A percentile compares a stretch with the other conserved stretches of the same genome.
phyloP scores from a whole-genome alignment of 2,329 filamentous ascomycete species.

The Cytospora schulzeri region DNA sequence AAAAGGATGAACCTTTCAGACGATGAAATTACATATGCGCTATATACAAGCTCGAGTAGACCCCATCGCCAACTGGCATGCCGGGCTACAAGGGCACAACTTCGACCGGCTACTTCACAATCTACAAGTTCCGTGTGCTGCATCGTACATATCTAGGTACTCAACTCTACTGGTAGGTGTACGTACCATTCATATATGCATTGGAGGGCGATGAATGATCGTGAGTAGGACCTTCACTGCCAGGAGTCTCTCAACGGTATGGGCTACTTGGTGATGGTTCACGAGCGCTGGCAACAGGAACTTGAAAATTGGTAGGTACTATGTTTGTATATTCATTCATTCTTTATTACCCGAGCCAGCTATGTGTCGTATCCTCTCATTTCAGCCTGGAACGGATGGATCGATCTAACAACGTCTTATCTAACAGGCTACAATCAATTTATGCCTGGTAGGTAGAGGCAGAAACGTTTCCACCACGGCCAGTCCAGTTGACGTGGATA shows the following conservation, averaged over 20 bases:
- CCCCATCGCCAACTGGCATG: not conserved
- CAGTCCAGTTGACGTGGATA: slow-evolving; percentile 99
- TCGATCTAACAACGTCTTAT: slow-evolving; percentile 22
- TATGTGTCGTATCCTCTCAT: slow-evolving; percentile 20
- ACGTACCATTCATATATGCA: too few species aligned
- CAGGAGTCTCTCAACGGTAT: not conserved
- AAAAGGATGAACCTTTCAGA: too few species aligned
- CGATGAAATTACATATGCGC: too few species aligned
- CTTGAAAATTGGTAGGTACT: slow-evolving; percentile 1
- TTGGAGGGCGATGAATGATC: not conserved
- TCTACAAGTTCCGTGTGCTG: slow-evolving; percentile 9
- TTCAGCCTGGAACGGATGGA: slow-evolving; percentile 11
- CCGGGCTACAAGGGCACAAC: not conserved
- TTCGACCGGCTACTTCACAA: slow-evolving; percentile 6
- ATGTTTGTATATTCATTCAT: slow-evolving; percentile 20
- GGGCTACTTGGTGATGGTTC: not conserved
- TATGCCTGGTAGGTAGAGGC: slow-evolving; percentile 98
- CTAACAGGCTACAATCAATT: slow-evolving; percentile 19
- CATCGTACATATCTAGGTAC: not conserved
- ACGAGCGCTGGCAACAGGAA: not conserved
- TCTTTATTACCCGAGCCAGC: slow-evolving; percentile 19
- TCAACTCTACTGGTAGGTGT: not conserved
- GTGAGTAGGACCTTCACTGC: not conserved
- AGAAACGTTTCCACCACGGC: slow-evolving; percentile 93
- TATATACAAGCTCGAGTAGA: not conserved